A percentile compares a stretch with the other conserved stretches of the same genome.
These are phyloP conservation scores for Gelatoporia subvermispora DNA, from an alignment of 768 basidiomycete genomes.

Conservation along the genomic window DNA sequence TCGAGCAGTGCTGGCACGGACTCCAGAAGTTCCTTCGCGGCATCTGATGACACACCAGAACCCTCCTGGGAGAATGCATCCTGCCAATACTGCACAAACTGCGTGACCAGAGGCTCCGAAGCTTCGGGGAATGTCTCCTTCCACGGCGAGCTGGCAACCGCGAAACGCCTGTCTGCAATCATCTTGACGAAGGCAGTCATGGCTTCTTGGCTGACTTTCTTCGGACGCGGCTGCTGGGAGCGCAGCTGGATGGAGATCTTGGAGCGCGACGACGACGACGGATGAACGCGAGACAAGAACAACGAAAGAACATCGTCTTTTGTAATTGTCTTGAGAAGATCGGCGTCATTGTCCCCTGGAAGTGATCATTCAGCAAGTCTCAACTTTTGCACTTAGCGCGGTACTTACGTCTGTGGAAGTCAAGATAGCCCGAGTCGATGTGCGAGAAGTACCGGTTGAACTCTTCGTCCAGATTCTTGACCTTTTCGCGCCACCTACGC, in stretches of 20 bases:
- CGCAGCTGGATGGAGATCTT: conserved; percentile 83
- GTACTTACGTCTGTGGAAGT: conserved; percentile 78
- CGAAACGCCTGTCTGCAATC: conserved; percentile 44
- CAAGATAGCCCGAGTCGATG: conserved; percentile 75
- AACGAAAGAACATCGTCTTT: conserved; percentile 72
- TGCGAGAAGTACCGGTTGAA: conserved; percentile 59
- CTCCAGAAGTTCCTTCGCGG: conserved; percentile 41
- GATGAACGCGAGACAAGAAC: conserved; percentile 67
- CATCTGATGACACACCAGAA: conserved; percentile 30
- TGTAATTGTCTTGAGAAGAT: conserved; percentile 54
- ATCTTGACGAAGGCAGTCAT: conserved; percentile 54
- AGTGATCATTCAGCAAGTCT: not conserved
- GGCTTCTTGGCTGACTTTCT: conserved; percentile 61
- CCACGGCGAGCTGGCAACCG: conserved; percentile 47
- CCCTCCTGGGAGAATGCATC: conserved; percentile 36
- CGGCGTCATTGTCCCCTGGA: conserved; percentile 71
- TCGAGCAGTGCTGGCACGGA: conserved; percentile 55
- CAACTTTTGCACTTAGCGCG: not conserved
- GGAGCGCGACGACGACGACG: conserved; percentile 59
- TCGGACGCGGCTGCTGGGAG: conserved; percentile 59
- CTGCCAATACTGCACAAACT: conserved; percentile 65
- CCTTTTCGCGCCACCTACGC: conserved; percentile 77
- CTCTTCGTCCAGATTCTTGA: conserved; percentile 89
- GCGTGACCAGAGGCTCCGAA: conserved; percentile 48
- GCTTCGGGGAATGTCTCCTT: conserved; percentile 46